Evolutionary conservation across 345 rosid genomes (phyloP).

Genomic region (Gossypium arboreum): DNA sequence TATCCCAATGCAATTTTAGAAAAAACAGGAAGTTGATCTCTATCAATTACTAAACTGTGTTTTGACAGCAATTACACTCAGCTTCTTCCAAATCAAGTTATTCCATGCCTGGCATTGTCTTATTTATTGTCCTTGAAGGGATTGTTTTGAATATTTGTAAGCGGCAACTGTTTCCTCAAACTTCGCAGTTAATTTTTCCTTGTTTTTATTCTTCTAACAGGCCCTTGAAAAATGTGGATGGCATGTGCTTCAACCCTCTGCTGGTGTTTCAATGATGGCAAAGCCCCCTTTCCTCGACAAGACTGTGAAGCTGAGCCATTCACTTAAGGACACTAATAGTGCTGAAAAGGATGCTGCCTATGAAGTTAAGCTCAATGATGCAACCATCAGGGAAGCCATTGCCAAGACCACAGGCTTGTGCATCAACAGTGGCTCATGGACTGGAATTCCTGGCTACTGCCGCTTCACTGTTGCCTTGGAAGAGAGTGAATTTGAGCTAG

Average conservation of each 20-base stretch:
- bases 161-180: neutral
- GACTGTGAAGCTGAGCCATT: constrained; percentile 34
- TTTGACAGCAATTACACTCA: neutral
- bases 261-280: constrained; percentile 84
- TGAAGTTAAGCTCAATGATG: constrained; percentile 54
- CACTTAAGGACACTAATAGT: constrained; percentile 14
- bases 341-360: constrained; percentile 2
- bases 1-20: neutral
- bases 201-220: constrained; percentile 26
- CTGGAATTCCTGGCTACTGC: constrained; percentile 87
- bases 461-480: constrained; percentile 78
- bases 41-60: neutral
- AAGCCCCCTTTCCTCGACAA: constrained; percentile 73
- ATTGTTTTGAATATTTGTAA: neutral
- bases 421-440: constrained; percentile 78
- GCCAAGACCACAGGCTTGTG: constrained; percentile 68
- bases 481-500: constrained; percentile 64
- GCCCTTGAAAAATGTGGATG: constrained; percentile 78
- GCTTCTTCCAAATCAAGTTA: neutral
- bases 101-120: neutral
- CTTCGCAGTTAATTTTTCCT: neutral
- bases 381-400: constrained; percentile 70
- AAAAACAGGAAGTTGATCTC: neutral
- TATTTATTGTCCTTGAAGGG: neutral
- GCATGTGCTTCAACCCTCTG: constrained; percentile 63